Conservation (phyloP, 495 filamentous ascomycete species). For the Tuber aestivum region DNA sequence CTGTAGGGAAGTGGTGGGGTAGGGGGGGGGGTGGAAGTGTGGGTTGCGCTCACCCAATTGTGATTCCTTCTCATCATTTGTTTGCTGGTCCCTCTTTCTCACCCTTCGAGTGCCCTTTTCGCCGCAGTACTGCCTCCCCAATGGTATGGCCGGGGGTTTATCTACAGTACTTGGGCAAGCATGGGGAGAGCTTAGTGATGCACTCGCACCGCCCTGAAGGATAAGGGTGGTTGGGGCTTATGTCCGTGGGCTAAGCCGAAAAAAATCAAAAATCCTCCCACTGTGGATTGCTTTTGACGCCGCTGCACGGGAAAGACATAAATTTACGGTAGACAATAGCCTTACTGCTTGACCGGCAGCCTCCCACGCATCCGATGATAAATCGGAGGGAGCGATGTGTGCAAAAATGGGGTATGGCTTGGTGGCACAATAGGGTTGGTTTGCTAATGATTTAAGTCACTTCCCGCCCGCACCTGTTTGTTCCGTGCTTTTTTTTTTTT, state of each 20-base stretch:
- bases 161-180: not conserved
- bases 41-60: not conserved
- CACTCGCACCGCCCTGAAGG: not conserved
- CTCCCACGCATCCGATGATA: not conserved
- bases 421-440: conserved; percentile 13
- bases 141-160: not conserved
- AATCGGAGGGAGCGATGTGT: not conserved
- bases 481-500: conserved; percentile 8
- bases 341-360: not conserved
- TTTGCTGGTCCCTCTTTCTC: not conserved
- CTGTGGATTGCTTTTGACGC: not conserved
- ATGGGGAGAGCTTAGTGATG: not conserved
- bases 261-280: not conserved
- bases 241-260: not conserved
- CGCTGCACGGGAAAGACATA: not conserved
- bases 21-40: conserved; percentile 8
- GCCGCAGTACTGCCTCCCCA: not conserved
- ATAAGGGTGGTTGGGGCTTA: not conserved
- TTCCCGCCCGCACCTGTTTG: conserved; percentile 29
- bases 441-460: conserved; percentile 34
- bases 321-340: not conserved
- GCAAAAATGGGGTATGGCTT: not conserved
- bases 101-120: not conserved
- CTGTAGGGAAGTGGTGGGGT: conserved; percentile 15
- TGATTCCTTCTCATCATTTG: not conserved